Evolutionary conservation across 306 rosid genomes (phyloP), one percentile per base, ranked within the genome.

Genomic region (Prunus mongolica): DNA sequence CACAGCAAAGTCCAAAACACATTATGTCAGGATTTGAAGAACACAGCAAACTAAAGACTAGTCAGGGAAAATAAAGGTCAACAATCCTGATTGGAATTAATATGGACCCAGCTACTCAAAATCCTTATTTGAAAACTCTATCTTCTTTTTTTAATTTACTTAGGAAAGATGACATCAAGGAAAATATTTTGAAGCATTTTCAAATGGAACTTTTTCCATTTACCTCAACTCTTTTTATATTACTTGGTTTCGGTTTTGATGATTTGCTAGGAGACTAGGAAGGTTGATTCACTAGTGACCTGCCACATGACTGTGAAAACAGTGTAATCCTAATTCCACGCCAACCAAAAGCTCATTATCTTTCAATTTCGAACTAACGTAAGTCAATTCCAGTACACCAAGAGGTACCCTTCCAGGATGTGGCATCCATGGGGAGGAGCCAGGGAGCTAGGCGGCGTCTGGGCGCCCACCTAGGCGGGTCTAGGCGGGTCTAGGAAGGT

Each of bases 1-100:
- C 63, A 61, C 72, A 79, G 64, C 85, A 82, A 27, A 14, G 46
- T 74, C 74, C 64, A 55, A 56, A 76, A 41, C 22, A 12, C 15
- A 9, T 47, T 13, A 16, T 69, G 58, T 24, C 41, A 73, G 34
- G 49, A 67, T 65, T 34, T 25, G 2, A 74, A 54, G 1, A 19
- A 2, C 56, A 32, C 61, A n/a, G 6, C 3, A 12, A 54, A 56
- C 2, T 10, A 5, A 4, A 20, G 7, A 7, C 0, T 12, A 1
- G n/a, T 32, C 41, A 16, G 50, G 13, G 6, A 20, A 49, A 64
- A 19, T 22, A 71, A 34, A 19, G 54, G 8, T 71, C 32, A 32
- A 52, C 50, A 6, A 22, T 41, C 49, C 24, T 16, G 30, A 27
- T 27, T 27, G 27, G 27, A 27, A 27, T 27, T 27, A 27, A 27